These are phyloP conservation scores for Ceratocystis alfenasii DNA, from an alignment of 2,329 filamentous ascomycete genomes.

Conservation along the genomic window DNA sequence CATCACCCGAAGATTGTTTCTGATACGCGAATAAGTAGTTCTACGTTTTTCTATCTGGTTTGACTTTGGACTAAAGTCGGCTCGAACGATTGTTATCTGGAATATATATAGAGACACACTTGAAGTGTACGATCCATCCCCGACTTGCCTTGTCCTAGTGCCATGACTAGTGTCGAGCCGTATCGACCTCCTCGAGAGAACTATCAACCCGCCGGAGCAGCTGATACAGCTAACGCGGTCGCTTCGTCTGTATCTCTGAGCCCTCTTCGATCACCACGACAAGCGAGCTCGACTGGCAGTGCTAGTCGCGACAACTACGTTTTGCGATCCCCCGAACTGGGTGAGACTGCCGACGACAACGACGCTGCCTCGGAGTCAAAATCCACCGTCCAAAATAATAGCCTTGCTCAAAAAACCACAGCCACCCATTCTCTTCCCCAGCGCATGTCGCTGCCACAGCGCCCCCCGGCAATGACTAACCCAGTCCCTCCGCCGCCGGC, in stretches of 20 bases:
- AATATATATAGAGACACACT: neutral
- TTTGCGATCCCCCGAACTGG: conserved; percentile 14
- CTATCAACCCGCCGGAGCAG: conserved; percentile 41
- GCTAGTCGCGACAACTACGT: neutral
- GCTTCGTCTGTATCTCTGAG: conserved; percentile 15
- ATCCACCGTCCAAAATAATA: neutral
- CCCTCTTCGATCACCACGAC: conserved; percentile 10
- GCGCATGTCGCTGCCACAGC: conserved; percentile 10
- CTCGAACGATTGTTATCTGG: neutral
- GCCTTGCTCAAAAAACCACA: neutral
- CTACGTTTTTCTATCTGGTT: neutral
- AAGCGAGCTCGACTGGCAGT: neutral
- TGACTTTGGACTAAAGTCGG: neutral
- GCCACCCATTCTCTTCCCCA: neutral
- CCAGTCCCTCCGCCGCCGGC: neutral
- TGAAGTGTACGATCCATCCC: neutral
- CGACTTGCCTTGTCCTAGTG: neutral
- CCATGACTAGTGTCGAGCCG: conserved; percentile 49
- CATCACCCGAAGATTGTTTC: neutral
- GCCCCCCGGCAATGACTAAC: neutral
- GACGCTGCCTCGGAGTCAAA: neutral
- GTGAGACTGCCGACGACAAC: conserved; percentile 5
- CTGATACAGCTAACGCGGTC: conserved; percentile 21
- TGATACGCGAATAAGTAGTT: neutral
- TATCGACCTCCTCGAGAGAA: conserved; percentile 46